These are phyloP conservation scores for Malus sieversii DNA, from an alignment of 306 rosid species.

Conservation along the genomic window DNA sequence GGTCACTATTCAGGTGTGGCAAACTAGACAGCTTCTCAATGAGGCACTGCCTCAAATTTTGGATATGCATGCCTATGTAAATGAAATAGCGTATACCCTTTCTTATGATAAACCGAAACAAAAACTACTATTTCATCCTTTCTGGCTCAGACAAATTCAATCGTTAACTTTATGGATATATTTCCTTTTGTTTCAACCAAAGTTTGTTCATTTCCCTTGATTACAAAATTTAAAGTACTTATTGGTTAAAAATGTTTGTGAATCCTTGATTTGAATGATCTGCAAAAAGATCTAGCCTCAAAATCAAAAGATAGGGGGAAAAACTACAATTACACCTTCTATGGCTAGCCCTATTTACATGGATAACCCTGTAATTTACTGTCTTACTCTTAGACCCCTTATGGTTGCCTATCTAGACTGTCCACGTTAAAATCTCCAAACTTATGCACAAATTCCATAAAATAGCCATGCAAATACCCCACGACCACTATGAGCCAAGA, in stretches of 20 bases:
- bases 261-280: not conserved
- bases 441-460: not conserved
- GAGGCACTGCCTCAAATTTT: not conserved
- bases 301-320: not conserved
- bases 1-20: slow-evolving; percentile 80
- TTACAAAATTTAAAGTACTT: not conserved
- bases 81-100: not conserved
- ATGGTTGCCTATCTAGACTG: not conserved
- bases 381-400: not conserved
- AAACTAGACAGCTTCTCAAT: slow-evolving; percentile 7
- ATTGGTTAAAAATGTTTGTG: not conserved
- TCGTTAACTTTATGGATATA: not conserved
- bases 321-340: not conserved
- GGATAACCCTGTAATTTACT: not conserved
- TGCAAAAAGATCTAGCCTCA: not conserved
- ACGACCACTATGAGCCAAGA: not conserved
- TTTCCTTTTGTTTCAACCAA: not conserved
- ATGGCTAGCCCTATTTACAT: not conserved
- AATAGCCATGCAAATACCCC: not conserved
- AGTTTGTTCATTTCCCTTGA: not conserved
- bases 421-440: not conserved
- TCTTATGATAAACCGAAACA: not conserved
- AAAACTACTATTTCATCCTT: not conserved
- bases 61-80: not conserved
- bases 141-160: not conserved